A percentile compares a stretch with the other conserved stretches of the same genome.
phyloP scores from a whole-genome alignment of 768 basidiomycete species.

The Rhizopogon vinicolor region DNA sequence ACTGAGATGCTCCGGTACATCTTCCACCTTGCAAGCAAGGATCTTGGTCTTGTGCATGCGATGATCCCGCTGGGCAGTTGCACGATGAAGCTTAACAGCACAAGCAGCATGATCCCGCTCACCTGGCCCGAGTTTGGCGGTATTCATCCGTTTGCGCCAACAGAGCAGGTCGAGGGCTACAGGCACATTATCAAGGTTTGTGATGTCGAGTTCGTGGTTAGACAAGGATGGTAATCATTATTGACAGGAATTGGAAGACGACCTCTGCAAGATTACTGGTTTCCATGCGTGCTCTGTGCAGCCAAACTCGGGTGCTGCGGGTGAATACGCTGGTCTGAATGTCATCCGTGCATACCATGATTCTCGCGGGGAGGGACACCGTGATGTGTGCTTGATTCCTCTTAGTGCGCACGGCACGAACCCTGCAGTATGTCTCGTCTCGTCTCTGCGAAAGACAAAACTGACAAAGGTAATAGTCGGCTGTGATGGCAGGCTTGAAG shows the following conservation, averaged over 20 bases:
- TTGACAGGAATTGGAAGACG: constrained; percentile 80
- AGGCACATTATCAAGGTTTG: constrained; percentile 69
- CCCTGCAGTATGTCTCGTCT: constrained; percentile 68
- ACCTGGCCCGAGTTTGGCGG: constrained; percentile 90
- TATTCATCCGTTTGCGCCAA: constrained; percentile 91
- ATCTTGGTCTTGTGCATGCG: constrained; percentile 89
- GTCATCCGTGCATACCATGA: constrained; percentile 95
- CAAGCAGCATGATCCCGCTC: constrained; percentile 94
- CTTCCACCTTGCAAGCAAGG: constrained; percentile 89
- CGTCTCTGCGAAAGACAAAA: background rate
- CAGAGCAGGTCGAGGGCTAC: constrained; percentile 88
- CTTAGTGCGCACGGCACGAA: constrained; percentile 98
- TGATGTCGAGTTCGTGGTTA: background rate
- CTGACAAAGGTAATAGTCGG: constrained; percentile 55
- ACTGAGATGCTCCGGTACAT: constrained; percentile 99
- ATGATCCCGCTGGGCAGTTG: constrained; percentile 97
- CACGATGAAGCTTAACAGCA: constrained; percentile 98
- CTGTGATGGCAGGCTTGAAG: constrained; percentile 95
- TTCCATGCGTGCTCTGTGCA: constrained; percentile 95
- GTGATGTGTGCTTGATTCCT: constrained; percentile 92
- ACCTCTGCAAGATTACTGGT: constrained; percentile 94
- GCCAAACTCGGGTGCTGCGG: constrained; percentile 97
- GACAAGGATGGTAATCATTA: constrained; percentile 6
- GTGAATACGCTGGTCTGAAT: constrained; percentile 94
- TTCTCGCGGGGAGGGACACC: constrained; percentile 77